Evolutionary conservation across 2,329 filamentous ascomycete genomes (phyloP), one percentile per base, ranked within the genome.

Genomic region (Aspergillus sp.): DNA sequence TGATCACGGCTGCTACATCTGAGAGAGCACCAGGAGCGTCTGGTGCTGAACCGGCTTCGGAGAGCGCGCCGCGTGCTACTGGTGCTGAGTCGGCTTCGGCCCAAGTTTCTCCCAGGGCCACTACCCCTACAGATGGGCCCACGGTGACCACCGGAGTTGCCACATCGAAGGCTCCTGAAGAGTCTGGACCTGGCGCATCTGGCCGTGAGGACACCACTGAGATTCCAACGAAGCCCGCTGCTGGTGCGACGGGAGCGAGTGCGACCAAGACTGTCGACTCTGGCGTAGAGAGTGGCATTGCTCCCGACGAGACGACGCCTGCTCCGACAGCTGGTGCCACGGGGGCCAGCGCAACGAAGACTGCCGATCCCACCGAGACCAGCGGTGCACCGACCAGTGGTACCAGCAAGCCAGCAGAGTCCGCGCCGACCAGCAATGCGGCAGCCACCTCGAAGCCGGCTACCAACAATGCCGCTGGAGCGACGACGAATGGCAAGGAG

Each of bases 51-150:
- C 74, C 75, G 17, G 73, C 74, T 19, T 58, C 74, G 15, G 67
- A 73, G 36, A 74, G 71, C 23, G 79, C 77, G 15, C 78, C 79
- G 21, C 69, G 57, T 21, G 51, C 70, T 19, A 65, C 65, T 8
- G 63, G 57, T 8, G 52, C 55, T 3, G 59, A 65, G 10, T 55
- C 64, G 23, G 57, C 62, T 10, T 59, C 68, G 58, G 58, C 63
- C 8, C 60, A 67, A 49, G 58, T 66, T 11, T 70, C 67, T 48
- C 66, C 62, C 30, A 59, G 67, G 13, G 59, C 60, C 19, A 60
- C 59, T 3, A 59, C 50, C 10, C 62, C 64, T 5, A 52, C 56
- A 2, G 52, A 52, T 36, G 36, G 39, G 4, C 61, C 61, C 15
- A 57, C 58, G 23, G 58, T 62, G 23, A 60, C 58, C 15, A 62